phyloP scores from a whole-genome alignment of 1,139 yeast species.

The Lodderomyces oxycetoniae region DNA sequence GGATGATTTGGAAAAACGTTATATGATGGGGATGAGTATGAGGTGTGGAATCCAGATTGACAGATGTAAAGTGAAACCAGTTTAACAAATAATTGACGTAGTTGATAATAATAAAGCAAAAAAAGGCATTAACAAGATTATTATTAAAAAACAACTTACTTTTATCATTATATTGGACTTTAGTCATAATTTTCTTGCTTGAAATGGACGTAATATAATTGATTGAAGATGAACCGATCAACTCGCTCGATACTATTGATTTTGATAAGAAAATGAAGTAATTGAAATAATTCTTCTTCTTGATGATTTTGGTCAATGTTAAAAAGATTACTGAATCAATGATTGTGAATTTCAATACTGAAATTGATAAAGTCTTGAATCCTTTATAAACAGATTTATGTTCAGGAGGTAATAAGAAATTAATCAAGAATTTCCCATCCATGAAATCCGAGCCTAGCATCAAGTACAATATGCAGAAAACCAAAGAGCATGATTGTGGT shows the following conservation, averaged over 20 bases:
- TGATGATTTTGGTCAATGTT: slow-evolving; percentile 28
- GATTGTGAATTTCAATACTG: slow-evolving; percentile 21
- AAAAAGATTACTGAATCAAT: slow-evolving; percentile 30
- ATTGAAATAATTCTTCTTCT: slow-evolving; percentile 28
- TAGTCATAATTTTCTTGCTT: slow-evolving; percentile 16
- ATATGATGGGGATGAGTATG: neutral
- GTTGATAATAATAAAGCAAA: slow-evolving; percentile 28
- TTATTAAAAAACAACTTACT: slow-evolving; percentile 18
- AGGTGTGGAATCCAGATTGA: slow-evolving; percentile 2
- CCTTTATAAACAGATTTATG: slow-evolving; percentile 5
- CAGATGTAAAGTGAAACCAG: slow-evolving; percentile 13
- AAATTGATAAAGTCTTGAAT: slow-evolving; percentile 10
- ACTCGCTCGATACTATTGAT: slow-evolving; percentile 46
- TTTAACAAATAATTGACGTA: slow-evolving; percentile 25
- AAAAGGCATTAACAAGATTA: slow-evolving; percentile 23
- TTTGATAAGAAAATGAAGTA: slow-evolving; percentile 44
- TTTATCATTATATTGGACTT: slow-evolving; percentile 17
- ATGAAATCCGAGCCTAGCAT: slow-evolving; percentile 39
- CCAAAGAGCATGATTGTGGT: slow-evolving; percentile 39
- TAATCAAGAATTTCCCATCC: slow-evolving; percentile 39
- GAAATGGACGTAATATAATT: slow-evolving; percentile 16
- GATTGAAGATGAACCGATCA: slow-evolving; percentile 36
- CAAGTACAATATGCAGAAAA: slow-evolving; percentile 35
- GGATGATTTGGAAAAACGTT: slow-evolving; percentile 2
- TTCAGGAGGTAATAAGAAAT: slow-evolving; percentile 12